Conservation (phyloP, 2,329 filamentous ascomycete genomes). For the Phialophora expanda region DNA sequence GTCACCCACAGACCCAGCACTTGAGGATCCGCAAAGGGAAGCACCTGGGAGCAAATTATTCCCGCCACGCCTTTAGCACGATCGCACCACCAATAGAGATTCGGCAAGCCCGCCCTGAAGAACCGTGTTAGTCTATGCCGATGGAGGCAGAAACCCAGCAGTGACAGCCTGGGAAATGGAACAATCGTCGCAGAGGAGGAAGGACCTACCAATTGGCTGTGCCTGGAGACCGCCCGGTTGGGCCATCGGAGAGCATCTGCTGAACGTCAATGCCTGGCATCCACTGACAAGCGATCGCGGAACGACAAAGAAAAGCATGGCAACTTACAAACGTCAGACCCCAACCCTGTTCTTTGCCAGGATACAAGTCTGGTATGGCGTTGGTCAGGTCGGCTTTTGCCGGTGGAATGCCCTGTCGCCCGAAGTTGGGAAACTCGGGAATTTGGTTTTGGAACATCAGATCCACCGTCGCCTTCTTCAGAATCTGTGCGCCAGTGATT, state of each 20-base stretch:
- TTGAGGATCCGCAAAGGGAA: constrained; percentile 38
- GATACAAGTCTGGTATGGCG: constrained; percentile 59
- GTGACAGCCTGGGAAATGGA: neutral
- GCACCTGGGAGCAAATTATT: constrained; percentile 36
- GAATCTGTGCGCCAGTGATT: constrained; percentile 59
- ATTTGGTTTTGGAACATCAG: constrained; percentile 70
- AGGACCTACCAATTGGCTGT: constrained; percentile 56
- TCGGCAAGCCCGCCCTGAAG: constrained; percentile 60
- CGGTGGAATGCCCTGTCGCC: constrained; percentile 51
- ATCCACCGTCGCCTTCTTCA: constrained; percentile 64
- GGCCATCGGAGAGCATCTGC: constrained; percentile 59
- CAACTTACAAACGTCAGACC: constrained; percentile 49
- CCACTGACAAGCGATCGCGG: neutral
- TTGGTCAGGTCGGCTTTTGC: constrained; percentile 59
- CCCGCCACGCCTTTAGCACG: constrained; percentile 52
- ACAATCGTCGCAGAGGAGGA: neutral
- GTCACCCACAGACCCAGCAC: constrained; percentile 36
- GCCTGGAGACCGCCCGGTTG: constrained; percentile 58
- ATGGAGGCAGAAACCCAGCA: neutral
- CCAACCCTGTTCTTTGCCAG: constrained; percentile 65
- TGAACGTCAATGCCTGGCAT: constrained; percentile 35
- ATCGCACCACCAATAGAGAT: constrained; percentile 68
- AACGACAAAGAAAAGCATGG: too few relatives aligned
- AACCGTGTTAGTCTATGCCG: neutral
- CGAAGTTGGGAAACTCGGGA: constrained; percentile 59